phyloP scores from a whole-genome alignment of 192 early-diverging fungal genomes.

The Coemansia brasiliensis region DNA sequence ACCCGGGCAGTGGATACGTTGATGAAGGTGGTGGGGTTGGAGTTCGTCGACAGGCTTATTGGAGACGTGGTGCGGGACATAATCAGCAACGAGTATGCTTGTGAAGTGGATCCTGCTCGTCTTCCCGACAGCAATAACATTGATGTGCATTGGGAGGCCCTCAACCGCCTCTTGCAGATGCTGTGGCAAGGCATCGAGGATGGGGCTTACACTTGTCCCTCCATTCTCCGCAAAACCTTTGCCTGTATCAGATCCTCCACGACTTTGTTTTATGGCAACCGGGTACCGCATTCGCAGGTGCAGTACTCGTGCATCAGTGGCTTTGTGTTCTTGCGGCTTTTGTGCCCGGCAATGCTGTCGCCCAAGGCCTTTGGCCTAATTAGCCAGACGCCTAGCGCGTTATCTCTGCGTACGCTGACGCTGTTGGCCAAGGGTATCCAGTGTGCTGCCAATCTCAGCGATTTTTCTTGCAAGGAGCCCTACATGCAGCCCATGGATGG shows the following conservation, averaged over 20 bases:
- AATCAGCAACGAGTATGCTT: slow-evolving; percentile 51
- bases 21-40: slow-evolving; percentile 66
- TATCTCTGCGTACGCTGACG: slow-evolving; percentile 63
- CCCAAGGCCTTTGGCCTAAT: slow-evolving; percentile 73
- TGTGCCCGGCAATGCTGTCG: slow-evolving; percentile 72
- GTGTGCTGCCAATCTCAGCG: slow-evolving; percentile 66
- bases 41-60: slow-evolving; percentile 64
- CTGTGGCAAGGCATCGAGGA: slow-evolving; percentile 58
- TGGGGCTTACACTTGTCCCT: slow-evolving; percentile 23
- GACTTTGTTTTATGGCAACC: slow-evolving; percentile 12
- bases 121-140: slow-evolving; percentile 20
- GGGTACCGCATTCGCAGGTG: slow-evolving; percentile 17
- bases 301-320: slow-evolving; percentile 60
- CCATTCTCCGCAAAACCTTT: slow-evolving; percentile 52
- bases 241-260: slow-evolving; percentile 23
- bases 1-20: slow-evolving; percentile 69
- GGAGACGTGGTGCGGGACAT: slow-evolving; percentile 63
- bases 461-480: slow-evolving; percentile 64
- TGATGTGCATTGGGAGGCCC: slow-evolving; percentile 52
- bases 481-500: slow-evolving; percentile 68
- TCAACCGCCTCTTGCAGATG: slow-evolving; percentile 51
- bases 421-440: slow-evolving; percentile 74
- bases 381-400: slow-evolving; percentile 56
- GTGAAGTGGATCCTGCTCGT: slow-evolving; percentile 65
- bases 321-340: slow-evolving; percentile 69